Percentiles rank a stretch among this genome's conserved stretches.
Evolutionary conservation across 371 early-diverging fungal species (phyloP).

Genomic region (Rhizopus sp.): DNA sequence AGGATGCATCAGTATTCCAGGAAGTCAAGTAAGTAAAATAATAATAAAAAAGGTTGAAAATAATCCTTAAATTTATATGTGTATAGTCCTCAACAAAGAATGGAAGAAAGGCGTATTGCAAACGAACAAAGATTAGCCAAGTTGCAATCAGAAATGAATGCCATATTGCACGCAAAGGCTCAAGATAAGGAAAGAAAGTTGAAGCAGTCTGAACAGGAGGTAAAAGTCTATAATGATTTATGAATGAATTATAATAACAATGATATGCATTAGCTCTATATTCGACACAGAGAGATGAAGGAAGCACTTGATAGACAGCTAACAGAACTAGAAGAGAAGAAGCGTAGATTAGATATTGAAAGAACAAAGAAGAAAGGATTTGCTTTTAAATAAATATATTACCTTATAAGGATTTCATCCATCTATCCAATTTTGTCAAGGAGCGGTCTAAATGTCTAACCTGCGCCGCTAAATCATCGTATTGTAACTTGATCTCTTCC

Average conservation of each 20-base stretch:
- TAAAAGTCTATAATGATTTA: conserved; percentile 21
- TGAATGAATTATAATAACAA: not conserved
- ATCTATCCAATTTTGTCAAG: conserved; percentile 18
- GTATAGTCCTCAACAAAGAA: conserved; percentile 77
- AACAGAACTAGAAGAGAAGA: conserved; percentile 90
- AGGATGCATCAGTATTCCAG: conserved; percentile 78
- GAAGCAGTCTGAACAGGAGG: conserved; percentile 95
- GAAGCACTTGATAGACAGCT: conserved; percentile 93
- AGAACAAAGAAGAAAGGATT: conserved; percentile 79
- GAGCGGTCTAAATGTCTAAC: conserved; percentile 23
- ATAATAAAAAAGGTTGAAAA: not conserved
- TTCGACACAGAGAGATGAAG: conserved; percentile 95
- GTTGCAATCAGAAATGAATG: conserved; percentile 97
- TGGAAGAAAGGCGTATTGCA: conserved; percentile 87
- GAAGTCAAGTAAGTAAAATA: conserved; percentile 66
- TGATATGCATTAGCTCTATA: conserved; percentile 62
- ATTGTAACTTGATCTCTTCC: conserved; percentile 22
- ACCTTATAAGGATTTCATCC: conserved; percentile 12
- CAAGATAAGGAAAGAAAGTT: conserved; percentile 96
- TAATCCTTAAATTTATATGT: not conserved
- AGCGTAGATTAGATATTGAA: conserved; percentile 85
- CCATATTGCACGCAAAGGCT: conserved; percentile 96
- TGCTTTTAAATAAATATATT: conserved; percentile 61
- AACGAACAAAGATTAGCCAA: conserved; percentile 95
- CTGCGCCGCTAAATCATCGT: conserved; percentile 31